These are phyloP conservation scores for Colletotrichum zoysiae DNA, from an alignment of 2,329 filamentous ascomycete species.

Conservation along the genomic window DNA sequence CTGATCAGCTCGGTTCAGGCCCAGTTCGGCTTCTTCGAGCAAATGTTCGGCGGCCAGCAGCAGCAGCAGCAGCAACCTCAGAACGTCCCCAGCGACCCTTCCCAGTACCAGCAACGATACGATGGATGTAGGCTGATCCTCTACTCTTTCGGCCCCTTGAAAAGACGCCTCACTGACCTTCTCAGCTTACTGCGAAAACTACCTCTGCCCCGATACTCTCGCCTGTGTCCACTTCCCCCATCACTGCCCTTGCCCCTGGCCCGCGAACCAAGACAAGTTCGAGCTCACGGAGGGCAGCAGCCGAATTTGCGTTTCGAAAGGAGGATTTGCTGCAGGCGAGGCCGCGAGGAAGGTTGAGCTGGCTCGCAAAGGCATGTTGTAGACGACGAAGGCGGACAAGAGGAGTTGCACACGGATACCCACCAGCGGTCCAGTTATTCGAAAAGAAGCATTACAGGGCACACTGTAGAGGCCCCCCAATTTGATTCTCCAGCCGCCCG, in stretches of 20 bases:
- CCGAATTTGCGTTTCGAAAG: constrained; percentile 79
- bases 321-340: constrained; percentile 79
- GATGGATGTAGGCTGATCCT: constrained; percentile 67
- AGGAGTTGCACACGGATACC: neutral
- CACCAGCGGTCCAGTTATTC: neutral
- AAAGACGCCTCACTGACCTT: neutral
- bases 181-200: constrained; percentile 87
- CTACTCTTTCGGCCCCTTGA: neutral
- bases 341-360: constrained; percentile 82
- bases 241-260: constrained; percentile 93
- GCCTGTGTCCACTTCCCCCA: constrained; percentile 97
- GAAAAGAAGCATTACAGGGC: constrained; percentile 12
- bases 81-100: constrained; percentile 87
- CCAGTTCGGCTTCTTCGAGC: constrained; percentile 98
- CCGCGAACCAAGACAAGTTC: constrained; percentile 81
- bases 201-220: constrained; percentile 93
- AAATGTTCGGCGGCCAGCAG: constrained; percentile 82
- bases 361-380: constrained; percentile 82
- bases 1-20: constrained; percentile 73
- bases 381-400: constrained; percentile 39
- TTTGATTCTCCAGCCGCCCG: constrained; percentile 13
- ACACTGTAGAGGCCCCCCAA: neutral
- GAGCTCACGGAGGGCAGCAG: constrained; percentile 79
- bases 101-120: constrained; percentile 81
- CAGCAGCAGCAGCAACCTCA: constrained; percentile 63